These are phyloP conservation scores for Solanum dulcamara DNA, from an alignment of 257 asterid genomes.

Conservation along the genomic window DNA sequence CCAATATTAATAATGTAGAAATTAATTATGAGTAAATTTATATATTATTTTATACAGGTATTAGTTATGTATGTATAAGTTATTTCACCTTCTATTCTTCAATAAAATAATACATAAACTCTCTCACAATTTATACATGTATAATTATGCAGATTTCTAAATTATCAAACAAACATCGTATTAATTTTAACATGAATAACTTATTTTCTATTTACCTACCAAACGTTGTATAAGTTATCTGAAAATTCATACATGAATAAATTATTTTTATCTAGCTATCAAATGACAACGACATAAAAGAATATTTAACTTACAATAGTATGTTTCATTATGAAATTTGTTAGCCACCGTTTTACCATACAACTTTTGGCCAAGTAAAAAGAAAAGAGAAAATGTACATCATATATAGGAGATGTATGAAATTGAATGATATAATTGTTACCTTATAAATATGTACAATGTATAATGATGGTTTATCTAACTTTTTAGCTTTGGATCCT, in stretches of 20 bases:
- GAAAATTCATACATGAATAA: too few relatives aligned
- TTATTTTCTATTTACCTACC: too few relatives aligned
- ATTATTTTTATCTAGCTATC: too few relatives aligned
- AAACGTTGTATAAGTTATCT: too few relatives aligned
- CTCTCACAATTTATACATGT: too few relatives aligned
- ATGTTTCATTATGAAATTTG: background rate
- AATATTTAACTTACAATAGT: background rate
- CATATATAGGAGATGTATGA: background rate
- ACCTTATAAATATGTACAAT: background rate
- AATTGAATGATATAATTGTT: background rate
- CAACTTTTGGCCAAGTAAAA: background rate
- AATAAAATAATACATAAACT: too few relatives aligned
- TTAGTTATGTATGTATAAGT: background rate
- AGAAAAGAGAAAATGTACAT: background rate
- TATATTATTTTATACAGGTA: too few relatives aligned
- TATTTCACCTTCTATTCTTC: background rate
- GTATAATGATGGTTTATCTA: background rate
- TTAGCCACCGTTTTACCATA: background rate
- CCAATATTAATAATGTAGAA: background rate
- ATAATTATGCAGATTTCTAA: too few relatives aligned
- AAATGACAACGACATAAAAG: background rate
- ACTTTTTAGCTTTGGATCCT: background rate
- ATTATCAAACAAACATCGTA: background rate
- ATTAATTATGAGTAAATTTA: too few relatives aligned
- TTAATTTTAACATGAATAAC: too few relatives aligned